Conservation (phyloP, 352 stramenopile genomes). For the Globisporangium okanoganense region DNA sequence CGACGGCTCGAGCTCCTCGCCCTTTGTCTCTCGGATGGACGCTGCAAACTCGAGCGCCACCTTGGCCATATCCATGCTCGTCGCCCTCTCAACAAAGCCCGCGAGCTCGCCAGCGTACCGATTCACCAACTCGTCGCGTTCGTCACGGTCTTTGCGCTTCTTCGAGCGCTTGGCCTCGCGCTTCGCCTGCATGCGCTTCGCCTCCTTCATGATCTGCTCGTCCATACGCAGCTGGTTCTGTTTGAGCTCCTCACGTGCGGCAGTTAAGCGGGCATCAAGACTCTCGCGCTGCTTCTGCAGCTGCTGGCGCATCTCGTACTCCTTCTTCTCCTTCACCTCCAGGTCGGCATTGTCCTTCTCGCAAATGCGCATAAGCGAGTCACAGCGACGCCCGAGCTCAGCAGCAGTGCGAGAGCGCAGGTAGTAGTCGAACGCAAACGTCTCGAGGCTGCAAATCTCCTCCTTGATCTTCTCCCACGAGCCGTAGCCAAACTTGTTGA, state of each 20-base stretch:
- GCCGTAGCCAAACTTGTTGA: slow-evolving; percentile 97
- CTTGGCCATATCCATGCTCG: slow-evolving; percentile 62
- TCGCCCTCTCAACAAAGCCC: slow-evolving; percentile 49
- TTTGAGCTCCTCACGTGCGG: slow-evolving; percentile 66
- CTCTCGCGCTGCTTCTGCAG: slow-evolving; percentile 69
- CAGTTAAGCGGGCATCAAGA: slow-evolving; percentile 57
- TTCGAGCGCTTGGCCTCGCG: slow-evolving; percentile 76
- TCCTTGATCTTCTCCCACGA: slow-evolving; percentile 96
- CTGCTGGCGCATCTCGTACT: slow-evolving; percentile 53
- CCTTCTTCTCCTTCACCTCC: slow-evolving; percentile 74
- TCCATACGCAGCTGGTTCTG: slow-evolving; percentile 77
- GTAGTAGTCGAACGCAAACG: slow-evolving; percentile 99
- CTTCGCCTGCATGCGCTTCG: slow-evolving; percentile 81
- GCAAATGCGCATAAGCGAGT: slow-evolving; percentile 93
- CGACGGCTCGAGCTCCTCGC: slow-evolving; percentile 45
- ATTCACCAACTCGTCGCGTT: slow-evolving; percentile 67
- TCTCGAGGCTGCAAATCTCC: slow-evolving; percentile 90
- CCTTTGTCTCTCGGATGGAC: slow-evolving; percentile 32
- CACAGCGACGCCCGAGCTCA: slow-evolving; percentile 95
- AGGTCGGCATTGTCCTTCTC: slow-evolving; percentile 91
- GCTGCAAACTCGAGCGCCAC: slow-evolving; percentile 67
- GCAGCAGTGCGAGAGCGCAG: slow-evolving; percentile 94
- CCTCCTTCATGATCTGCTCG: slow-evolving; percentile 86
- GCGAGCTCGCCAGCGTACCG: slow-evolving; percentile 50
- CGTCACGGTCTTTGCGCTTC: slow-evolving; percentile 71